A percentile compares a stretch with the other conserved stretches of the same genome.
These are phyloP conservation scores for Candida piceae DNA, from an alignment of 805 yeast species.

Conservation along the genomic window DNA sequence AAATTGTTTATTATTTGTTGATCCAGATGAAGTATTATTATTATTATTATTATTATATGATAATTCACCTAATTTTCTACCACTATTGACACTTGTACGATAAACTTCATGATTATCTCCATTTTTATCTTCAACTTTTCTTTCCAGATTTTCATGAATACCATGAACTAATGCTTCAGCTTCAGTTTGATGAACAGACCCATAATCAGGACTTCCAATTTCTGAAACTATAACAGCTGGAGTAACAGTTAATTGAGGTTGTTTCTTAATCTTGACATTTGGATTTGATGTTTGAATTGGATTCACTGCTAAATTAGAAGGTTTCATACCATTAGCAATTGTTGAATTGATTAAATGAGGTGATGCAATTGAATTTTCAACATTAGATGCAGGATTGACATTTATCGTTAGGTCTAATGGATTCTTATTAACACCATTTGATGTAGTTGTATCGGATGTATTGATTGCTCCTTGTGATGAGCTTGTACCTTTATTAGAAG, in stretches of 20 bases:
- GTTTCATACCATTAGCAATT: slow-evolving; percentile 37
- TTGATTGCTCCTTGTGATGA: too few relatives aligned
- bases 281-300: slow-evolving; percentile 62
- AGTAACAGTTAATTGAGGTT: slow-evolving; percentile 28
- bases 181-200: slow-evolving; percentile 40
- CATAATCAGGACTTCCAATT: slow-evolving; percentile 13
- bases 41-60: not conserved
- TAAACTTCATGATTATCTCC: not conserved
- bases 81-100: not conserved
- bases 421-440: too few relatives aligned
- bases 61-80: not conserved
- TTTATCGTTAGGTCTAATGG: too few relatives aligned
- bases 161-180: slow-evolving; percentile 37
- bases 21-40: not conserved
- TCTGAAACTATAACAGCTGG: not conserved
- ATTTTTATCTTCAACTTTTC: slow-evolving; percentile 8
- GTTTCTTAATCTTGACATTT: slow-evolving; percentile 66
- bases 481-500: slow-evolving; percentile 5
- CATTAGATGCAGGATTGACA: too few relatives aligned
- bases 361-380: not conserved
- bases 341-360: slow-evolving; percentile 18
- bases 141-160: slow-evolving; percentile 25
- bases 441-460: not conserved
- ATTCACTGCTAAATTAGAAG: slow-evolving; percentile 63
- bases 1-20: slow-evolving; percentile 10